A percentile compares a stretch with the other conserved stretches of the same genome.
Conservation (phyloP, 2,329 filamentous ascomycete species). For the Nothophaeocryptopus gaeumannii region DNA sequence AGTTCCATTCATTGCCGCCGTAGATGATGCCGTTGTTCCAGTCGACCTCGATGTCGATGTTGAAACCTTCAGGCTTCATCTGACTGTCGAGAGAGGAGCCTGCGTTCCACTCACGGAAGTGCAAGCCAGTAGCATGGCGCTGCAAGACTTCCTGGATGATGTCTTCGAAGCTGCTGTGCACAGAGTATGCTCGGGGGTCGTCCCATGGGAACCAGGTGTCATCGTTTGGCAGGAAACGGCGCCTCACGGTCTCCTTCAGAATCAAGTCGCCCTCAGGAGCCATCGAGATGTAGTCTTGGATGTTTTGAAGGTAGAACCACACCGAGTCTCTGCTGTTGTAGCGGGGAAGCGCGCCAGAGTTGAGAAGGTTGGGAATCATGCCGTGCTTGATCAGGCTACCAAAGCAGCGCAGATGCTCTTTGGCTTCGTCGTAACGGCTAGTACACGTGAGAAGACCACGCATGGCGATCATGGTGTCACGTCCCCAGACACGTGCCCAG, state of each 20-base stretch:
- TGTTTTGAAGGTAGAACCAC: slow-evolving; percentile 96
- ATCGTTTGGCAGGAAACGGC: slow-evolving; percentile 90
- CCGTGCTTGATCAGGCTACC: slow-evolving; percentile 96
- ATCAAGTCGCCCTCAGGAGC: slow-evolving; percentile 73
- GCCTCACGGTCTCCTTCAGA: slow-evolving; percentile 71
- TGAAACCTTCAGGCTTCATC: slow-evolving; percentile 89
- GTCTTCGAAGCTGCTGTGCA: slow-evolving; percentile 78
- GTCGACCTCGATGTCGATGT: slow-evolving; percentile 86
- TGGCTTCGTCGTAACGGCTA: slow-evolving; percentile 81
- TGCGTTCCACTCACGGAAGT: slow-evolving; percentile 92
- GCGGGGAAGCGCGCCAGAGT: slow-evolving; percentile 77
- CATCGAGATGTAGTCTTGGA: slow-evolving; percentile 86
- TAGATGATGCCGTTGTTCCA: slow-evolving; percentile 90
- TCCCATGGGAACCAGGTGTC: slow-evolving; percentile 87
- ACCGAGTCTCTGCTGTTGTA: slow-evolving; percentile 96
- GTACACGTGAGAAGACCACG: slow-evolving; percentile 90
- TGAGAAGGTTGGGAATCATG: slow-evolving; percentile 93
- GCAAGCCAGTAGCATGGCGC: slow-evolving; percentile 83
- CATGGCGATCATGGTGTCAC: slow-evolving; percentile 94
- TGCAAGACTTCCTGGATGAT: slow-evolving; percentile 92
- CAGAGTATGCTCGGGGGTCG: slow-evolving; percentile 81
- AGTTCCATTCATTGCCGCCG: slow-evolving; percentile 90
- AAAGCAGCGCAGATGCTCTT: slow-evolving; percentile 91
- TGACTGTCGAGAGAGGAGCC: slow-evolving; percentile 84
- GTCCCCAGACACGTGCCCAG: slow-evolving; percentile 96